Evolutionary conservation across 352 stramenopile species (phyloP).

Genomic region (Phytopythium helicoides): DNA sequence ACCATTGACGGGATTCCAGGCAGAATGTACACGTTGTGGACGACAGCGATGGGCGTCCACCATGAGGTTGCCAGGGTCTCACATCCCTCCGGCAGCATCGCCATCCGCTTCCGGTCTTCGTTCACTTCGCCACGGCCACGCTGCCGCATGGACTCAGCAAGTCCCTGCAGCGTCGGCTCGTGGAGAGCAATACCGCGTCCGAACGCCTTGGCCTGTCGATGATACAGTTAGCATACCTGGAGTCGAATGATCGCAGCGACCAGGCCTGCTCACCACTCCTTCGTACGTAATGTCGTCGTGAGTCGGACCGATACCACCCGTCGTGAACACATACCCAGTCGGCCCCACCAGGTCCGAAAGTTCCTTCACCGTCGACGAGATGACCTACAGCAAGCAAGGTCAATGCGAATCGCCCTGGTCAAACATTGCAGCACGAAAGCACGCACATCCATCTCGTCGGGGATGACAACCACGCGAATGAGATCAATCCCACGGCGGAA

Average conservation of each 20-base stretch:
- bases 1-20: conserved; percentile 82
- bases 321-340: conserved; percentile 84
- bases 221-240: conserved; percentile 4
- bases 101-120: conserved; percentile 73
- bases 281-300: conserved; percentile 90
- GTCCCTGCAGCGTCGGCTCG: conserved; percentile 53
- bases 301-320: conserved; percentile 81
- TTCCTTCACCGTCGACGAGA: conserved; percentile 69
- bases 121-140: conserved; percentile 49
- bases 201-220: conserved; percentile 71
- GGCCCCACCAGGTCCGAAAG: conserved; percentile 70
- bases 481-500: conserved; percentile 79
- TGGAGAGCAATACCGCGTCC: conserved; percentile 63
- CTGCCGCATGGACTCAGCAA: conserved; percentile 41
- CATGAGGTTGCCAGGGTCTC: conserved; percentile 47
- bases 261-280: conserved; percentile 37
- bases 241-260: not conserved
- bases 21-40: conserved; percentile 85
- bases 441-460: conserved; percentile 67
- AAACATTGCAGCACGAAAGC: not conserved
- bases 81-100: conserved; percentile 58
- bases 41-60: conserved; percentile 75
- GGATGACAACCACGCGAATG: conserved; percentile 75
- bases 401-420: not conserved
- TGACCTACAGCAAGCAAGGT: conserved; percentile 25